These are phyloP conservation scores for Crepidotus variabilis DNA, from an alignment of 768 basidiomycete genomes.

Conservation along the genomic window DNA sequence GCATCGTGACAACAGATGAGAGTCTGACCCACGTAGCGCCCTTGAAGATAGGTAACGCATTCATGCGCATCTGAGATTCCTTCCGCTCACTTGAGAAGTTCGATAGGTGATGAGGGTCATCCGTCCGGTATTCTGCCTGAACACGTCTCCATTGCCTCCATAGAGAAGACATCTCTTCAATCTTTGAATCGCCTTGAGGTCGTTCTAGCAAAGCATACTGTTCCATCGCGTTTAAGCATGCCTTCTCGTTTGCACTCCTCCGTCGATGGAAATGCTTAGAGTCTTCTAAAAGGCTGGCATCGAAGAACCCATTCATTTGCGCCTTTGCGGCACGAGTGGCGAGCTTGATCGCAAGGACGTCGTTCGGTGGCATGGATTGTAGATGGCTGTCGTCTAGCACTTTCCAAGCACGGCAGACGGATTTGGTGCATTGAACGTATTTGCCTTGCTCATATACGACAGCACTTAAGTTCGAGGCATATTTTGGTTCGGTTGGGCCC, in stretches of 20 bases:
- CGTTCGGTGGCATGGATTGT: not conserved
- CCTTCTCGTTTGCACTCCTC: not conserved
- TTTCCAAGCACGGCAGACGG: conserved; percentile 8
- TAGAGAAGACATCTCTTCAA: not conserved
- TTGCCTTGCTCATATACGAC: conserved; percentile 17
- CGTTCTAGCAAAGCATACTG: not conserved
- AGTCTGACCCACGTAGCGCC: not conserved
- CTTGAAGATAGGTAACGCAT: not conserved
- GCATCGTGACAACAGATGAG: not conserved
- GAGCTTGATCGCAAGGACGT: conserved; percentile 7
- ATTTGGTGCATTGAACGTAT: conserved; percentile 11
- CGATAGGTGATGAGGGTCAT: not conserved
- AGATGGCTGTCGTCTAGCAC: conserved; percentile 4
- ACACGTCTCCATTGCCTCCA: not conserved
- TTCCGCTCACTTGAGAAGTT: not conserved
- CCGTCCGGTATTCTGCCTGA: not conserved
- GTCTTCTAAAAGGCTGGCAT: not conserved
- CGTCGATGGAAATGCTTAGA: not conserved
- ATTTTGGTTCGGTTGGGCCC: conserved; percentile 15
- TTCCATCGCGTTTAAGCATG: not conserved
- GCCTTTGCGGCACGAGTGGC: conserved; percentile 7
- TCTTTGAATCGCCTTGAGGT: not conserved
- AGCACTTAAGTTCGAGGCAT: conserved; percentile 20
- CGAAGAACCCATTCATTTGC: not conserved
- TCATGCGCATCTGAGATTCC: not conserved